These are phyloP conservation scores for Sparassis latifolia DNA, from an alignment of 1,284 basidiomycete species.

Conservation along the genomic window DNA sequence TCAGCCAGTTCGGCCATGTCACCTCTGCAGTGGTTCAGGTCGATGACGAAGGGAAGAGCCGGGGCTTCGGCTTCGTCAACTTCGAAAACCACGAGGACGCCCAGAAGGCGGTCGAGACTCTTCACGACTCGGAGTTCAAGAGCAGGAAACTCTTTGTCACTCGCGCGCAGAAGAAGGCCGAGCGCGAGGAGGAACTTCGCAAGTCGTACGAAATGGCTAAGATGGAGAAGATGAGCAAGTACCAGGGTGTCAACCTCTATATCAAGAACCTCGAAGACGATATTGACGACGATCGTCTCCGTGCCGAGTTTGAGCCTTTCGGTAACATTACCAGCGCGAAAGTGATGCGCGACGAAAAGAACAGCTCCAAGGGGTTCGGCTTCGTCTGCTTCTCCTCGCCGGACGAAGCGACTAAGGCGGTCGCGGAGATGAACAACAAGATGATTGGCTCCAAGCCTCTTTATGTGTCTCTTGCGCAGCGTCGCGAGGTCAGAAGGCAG, in stretches of 20 bases:
- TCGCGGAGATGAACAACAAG: slow-evolving; percentile 99
- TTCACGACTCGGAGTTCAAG: slow-evolving; percentile 85
- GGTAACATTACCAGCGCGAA: slow-evolving; percentile 98
- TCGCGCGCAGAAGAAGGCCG: slow-evolving; percentile 97
- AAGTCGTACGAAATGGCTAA: slow-evolving; percentile 93
- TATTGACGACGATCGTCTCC: slow-evolving; percentile 92
- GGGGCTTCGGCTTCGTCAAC: slow-evolving; percentile 99
- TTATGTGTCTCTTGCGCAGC: slow-evolving; percentile 98
- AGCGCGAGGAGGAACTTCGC: slow-evolving; percentile 96
- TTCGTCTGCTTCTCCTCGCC: slow-evolving; percentile 99
- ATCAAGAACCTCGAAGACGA: slow-evolving; percentile 98
- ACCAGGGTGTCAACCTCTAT: slow-evolving; percentile 98
- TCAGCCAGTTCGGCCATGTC: slow-evolving; percentile 77
- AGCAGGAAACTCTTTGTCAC: slow-evolving; percentile 94
- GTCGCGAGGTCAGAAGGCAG: slow-evolving; percentile 96
- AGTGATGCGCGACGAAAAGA: slow-evolving; percentile 98
- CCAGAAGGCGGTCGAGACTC: slow-evolving; percentile 81
- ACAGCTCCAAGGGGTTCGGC: slow-evolving; percentile 91
- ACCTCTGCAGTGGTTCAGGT: slow-evolving; percentile 83
- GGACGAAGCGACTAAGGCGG: slow-evolving; percentile 99
- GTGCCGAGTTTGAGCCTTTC: slow-evolving; percentile 93
- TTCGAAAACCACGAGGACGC: slow-evolving; percentile 92
- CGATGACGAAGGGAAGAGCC: slow-evolving; percentile 87
- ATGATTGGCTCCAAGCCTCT: slow-evolving; percentile 99
- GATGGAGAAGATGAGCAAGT: slow-evolving; percentile 97